Evolutionary conservation across 768 basidiomycete genomes (phyloP), one percentile per base, ranked within the genome.

Genomic region (Infundibulicybe gibba): DNA sequence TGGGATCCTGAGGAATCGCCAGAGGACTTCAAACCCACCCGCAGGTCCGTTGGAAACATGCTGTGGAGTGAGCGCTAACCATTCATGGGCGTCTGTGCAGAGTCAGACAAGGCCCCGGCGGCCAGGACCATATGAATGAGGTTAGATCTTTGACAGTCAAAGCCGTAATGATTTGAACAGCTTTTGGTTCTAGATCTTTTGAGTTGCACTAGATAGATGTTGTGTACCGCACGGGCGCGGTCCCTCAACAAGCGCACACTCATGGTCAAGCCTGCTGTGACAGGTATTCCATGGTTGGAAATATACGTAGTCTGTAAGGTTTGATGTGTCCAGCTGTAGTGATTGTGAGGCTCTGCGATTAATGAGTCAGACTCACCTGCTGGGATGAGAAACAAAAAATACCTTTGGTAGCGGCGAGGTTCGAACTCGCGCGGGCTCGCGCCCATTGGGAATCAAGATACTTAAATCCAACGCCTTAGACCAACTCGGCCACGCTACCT

Each of bases 381-480:
- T n/a, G n/a, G n/a, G n/a, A n/a, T 9, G 46, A 43, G 51, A 50
- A 54, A 55, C 45, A 58, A 49, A 55, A 55, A 44, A 59, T 48
- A 45, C 43, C 19, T 8, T 40, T 86, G 84, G 83, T 81, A 82
- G 80, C 81, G 80, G 86, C 83, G 85, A 87, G 86, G 82, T 85
- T 87, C 85, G 85, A 87, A 88, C 86, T 87, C 86, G 83, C 85
- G 86, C 84, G 85, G 83, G 74, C 75, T 80, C 75, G 33, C 81
- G 75, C 80, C 83, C 84, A 86, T 86, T 85, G 83, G 85, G 83
- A 87, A 76, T 80, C 84, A 83, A 71, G 66, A 59, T 53, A 60
- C 85, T 87, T 88, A 87, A 87, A 85, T 85, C 85, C 84, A 85
- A 87, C 85, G 82, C 85, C 85, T 87, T 87, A 86, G 83, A 86